phyloP scores from a whole-genome alignment of 2,329 filamentous ascomycete species.

The Balansia obtecta region DNA sequence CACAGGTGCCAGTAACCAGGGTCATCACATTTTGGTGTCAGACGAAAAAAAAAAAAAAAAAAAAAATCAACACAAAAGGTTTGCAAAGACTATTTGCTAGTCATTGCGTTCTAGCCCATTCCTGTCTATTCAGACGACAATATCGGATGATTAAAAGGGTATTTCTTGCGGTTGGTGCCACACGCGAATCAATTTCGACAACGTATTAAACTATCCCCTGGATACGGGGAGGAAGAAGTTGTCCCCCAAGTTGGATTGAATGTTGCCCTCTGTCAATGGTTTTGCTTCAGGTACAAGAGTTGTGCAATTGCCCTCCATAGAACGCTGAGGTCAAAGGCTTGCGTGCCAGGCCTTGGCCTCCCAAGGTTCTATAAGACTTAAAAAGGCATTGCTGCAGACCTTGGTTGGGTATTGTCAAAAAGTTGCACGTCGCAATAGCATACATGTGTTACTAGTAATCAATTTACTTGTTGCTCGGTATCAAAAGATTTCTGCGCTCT shows the following conservation, averaged over 20 bases:
- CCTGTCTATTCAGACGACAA: background rate
- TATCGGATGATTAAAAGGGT: too few relatives aligned
- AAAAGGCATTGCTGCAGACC: background rate
- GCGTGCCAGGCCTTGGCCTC: background rate
- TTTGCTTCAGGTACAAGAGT: background rate
- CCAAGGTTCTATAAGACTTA: background rate
- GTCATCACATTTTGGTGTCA: background rate
- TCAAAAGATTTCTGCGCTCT: background rate
- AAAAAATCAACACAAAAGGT: background rate
- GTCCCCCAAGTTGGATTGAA: background rate
- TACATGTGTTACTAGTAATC: slow-evolving; percentile 1
- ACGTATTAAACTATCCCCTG: background rate
- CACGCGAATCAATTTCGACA: background rate
- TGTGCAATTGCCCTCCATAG: background rate
- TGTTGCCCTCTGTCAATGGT: background rate
- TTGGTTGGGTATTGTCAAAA: background rate
- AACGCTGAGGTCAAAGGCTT: background rate
- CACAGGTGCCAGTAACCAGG: slow-evolving; percentile 2
- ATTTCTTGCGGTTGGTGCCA: too few relatives aligned
- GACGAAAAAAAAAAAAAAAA: background rate
- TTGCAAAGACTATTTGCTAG: background rate
- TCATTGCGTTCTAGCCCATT: background rate
- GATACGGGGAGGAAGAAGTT: background rate
- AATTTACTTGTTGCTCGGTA: background rate
- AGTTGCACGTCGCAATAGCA: background rate